Conservation (phyloP, 768 basidiomycete species). For the Tulasnella sp. region DNA sequence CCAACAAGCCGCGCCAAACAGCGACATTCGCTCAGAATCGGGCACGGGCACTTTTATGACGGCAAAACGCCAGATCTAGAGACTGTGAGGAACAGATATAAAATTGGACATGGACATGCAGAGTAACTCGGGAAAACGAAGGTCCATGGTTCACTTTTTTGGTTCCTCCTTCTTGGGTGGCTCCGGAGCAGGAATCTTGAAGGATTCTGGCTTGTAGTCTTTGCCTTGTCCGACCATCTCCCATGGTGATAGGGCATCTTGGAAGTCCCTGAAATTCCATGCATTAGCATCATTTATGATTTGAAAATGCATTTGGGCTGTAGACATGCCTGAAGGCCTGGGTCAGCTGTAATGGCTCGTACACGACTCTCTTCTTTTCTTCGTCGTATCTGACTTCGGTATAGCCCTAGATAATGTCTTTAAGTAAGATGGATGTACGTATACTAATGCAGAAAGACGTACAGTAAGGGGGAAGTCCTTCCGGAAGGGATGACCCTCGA, state of each 20-base stretch:
- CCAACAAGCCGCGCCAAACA: slow-evolving; percentile 16
- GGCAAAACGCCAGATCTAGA: background rate
- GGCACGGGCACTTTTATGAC: background rate
- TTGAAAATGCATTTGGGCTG: background rate
- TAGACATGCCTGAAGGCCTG: slow-evolving; percentile 87
- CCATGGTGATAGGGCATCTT: slow-evolving; percentile 81
- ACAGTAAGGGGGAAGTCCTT: slow-evolving; percentile 99
- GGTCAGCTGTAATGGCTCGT: slow-evolving; percentile 94
- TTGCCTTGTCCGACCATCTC: slow-evolving; percentile 81
- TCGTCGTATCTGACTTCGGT: slow-evolving; percentile 97
- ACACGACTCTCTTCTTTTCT: slow-evolving; percentile 93
- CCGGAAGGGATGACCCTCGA: slow-evolving; percentile 94
- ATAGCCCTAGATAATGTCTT: slow-evolving; percentile 68
- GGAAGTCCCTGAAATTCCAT: slow-evolving; percentile 69
- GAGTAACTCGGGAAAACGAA: background rate
- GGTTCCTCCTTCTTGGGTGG: slow-evolving; percentile 75
- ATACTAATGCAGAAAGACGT: slow-evolving; percentile 37
- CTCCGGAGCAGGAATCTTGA: slow-evolving; percentile 73
- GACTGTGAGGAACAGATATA: background rate
- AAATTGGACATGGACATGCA: background rate
- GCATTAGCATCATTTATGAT: slow-evolving; percentile 9
- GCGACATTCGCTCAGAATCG: background rate
- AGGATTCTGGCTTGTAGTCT: slow-evolving; percentile 58
- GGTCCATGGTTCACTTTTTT: slow-evolving; percentile 33
- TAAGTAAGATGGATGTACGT: background rate